phyloP scores from a whole-genome alignment of 1,139 yeast genomes.

The Protomyces pachydermus region DNA sequence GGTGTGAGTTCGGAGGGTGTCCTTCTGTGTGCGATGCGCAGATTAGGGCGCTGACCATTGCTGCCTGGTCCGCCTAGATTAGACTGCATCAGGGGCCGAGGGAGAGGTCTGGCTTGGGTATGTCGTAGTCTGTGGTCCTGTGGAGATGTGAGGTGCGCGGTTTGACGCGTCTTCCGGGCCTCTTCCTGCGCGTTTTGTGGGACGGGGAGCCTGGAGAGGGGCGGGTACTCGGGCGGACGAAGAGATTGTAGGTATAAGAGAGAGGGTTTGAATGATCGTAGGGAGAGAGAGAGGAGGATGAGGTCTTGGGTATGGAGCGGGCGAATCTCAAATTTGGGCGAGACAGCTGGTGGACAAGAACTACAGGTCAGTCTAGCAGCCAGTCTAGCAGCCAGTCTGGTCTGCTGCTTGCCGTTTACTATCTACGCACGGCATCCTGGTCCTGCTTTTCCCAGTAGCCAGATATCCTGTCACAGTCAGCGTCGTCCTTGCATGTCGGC shows the following conservation, averaged over 20 bases:
- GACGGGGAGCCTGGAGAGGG: not conserved
- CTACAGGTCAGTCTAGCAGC: no score
- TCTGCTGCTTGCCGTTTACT: not conserved
- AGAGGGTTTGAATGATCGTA: not conserved
- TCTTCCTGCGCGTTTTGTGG: not conserved
- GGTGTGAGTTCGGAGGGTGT: constrained; percentile 27
- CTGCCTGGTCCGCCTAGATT: constrained; percentile 14
- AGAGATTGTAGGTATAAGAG: not conserved
- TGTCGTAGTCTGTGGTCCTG: not conserved
- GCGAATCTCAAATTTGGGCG: not conserved
- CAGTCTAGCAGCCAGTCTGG: no score
- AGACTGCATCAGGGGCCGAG: constrained; percentile 22
- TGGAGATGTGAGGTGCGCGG: not conserved
- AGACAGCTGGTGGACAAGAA: no score
- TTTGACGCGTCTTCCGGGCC: not conserved
- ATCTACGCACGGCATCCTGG: not conserved
- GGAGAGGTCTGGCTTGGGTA: not conserved
- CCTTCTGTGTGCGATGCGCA: constrained; percentile 25
- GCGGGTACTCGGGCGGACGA: not conserved
- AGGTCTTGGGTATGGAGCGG: not conserved
- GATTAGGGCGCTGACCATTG: constrained; percentile 8
- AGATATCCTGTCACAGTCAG: not conserved
- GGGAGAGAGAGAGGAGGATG: constrained; percentile 1
- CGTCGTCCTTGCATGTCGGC: not conserved
- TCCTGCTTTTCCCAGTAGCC: not conserved